A percentile compares a stretch with the other conserved stretches of the same genome.
These are phyloP conservation scores for Metschnikowia santaceciliae DNA, from an alignment of 805 yeast species.

Conservation along the genomic window DNA sequence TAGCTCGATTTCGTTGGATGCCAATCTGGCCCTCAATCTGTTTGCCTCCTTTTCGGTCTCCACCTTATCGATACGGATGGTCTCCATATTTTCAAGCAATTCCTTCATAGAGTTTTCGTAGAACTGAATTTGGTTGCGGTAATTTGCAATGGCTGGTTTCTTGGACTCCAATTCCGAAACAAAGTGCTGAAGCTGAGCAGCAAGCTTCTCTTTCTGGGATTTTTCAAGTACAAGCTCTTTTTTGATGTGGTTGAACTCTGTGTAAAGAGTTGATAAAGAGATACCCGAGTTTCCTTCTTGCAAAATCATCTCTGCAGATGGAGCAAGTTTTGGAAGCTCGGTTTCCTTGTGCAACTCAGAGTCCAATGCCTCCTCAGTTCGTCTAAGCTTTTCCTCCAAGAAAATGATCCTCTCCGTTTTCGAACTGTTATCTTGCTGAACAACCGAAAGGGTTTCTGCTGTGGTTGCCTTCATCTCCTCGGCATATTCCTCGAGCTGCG, in stretches of 20 bases:
- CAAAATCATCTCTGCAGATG: slow-evolving; percentile 53
- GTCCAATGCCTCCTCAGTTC: slow-evolving; percentile 41
- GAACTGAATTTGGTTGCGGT: slow-evolving; percentile 55
- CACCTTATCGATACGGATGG: slow-evolving; percentile 47
- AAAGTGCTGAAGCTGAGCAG: slow-evolving; percentile 65
- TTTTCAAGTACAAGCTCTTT: slow-evolving; percentile 67
- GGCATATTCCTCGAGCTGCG: slow-evolving; percentile 47
- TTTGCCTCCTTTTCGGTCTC: slow-evolving; percentile 39
- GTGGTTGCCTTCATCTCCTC: slow-evolving; percentile 40
- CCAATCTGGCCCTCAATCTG: slow-evolving; percentile 27
- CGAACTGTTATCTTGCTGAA: slow-evolving; percentile 35
- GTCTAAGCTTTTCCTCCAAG: slow-evolving; percentile 32
- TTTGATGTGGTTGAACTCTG: slow-evolving; percentile 61
- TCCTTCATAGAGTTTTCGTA: slow-evolving; percentile 54
- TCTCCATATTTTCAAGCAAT: slow-evolving; percentile 50
- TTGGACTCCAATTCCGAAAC: slow-evolving; percentile 73
- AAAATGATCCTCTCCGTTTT: slow-evolving; percentile 31
- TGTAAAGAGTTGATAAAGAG: slow-evolving; percentile 60
- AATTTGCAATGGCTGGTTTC: slow-evolving; percentile 68
- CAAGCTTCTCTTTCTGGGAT: slow-evolving; percentile 65
- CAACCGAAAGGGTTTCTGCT: slow-evolving; percentile 29
- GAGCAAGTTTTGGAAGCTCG: slow-evolving; percentile 44
- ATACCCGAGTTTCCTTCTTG: slow-evolving; percentile 45
- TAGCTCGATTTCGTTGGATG: slow-evolving; percentile 46
- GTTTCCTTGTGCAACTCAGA: slow-evolving; percentile 36